A percentile compares a stretch with the other conserved stretches of the same genome.
These are phyloP conservation scores for Ogataea saltuana DNA, from an alignment of 805 yeast species.

Conservation along the genomic window DNA sequence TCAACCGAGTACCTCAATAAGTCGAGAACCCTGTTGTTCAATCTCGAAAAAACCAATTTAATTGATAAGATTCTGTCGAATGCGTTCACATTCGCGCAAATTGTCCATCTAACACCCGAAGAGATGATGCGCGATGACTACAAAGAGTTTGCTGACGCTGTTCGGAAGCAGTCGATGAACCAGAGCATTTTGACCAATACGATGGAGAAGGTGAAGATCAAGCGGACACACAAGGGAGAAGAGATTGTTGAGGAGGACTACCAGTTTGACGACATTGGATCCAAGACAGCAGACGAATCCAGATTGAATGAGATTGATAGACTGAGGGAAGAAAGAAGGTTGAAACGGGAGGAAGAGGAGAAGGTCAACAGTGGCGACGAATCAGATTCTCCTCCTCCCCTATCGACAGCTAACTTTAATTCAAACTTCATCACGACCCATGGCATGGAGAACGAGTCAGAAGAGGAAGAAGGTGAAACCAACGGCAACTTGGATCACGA, in stretches of 20 bases:
- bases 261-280: constrained; percentile 28
- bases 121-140: constrained; percentile 76
- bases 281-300: constrained; percentile 25
- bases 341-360: constrained; percentile 20
- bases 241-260: constrained; percentile 65
- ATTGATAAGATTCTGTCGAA: constrained; percentile 58
- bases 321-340: constrained; percentile 23
- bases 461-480: constrained; percentile 1
- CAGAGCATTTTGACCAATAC: constrained; percentile 60
- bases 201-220: constrained; percentile 54
- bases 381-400: constrained; percentile 12
- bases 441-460: constrained; percentile 8
- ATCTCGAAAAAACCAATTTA: constrained; percentile 57
- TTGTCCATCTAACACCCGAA: constrained; percentile 67
- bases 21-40: constrained; percentile 64
- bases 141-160: constrained; percentile 66
- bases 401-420: constrained; percentile 14
- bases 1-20: constrained; percentile 58
- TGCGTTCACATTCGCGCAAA: constrained; percentile 52
- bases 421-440: constrained; percentile 14
- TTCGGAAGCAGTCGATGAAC: constrained; percentile 65
- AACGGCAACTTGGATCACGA: constrained; percentile 12
- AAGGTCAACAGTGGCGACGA: constrained; percentile 7
- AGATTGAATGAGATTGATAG: constrained; percentile 30
- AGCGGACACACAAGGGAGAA: constrained; percentile 88